phyloP scores from a whole-genome alignment of 345 rosid species.

The Euclidium syriacum region DNA sequence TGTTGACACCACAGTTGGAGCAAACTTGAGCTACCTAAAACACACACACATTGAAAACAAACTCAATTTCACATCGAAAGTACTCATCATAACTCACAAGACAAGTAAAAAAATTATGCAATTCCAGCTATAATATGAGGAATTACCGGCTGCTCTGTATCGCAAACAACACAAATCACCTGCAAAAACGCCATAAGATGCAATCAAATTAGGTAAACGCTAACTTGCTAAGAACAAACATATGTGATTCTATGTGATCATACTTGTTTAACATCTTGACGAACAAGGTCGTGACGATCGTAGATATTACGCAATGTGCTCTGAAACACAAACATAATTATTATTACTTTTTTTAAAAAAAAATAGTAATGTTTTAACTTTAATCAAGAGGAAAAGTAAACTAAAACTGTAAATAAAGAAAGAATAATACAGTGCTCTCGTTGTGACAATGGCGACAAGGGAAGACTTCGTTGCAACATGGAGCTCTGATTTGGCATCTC shows the following conservation, averaged over 20 bases:
- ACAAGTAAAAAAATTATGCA: not conserved
- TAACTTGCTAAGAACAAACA: not conserved
- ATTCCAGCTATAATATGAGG: conserved; percentile 12
- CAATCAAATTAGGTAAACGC: conserved; percentile 1
- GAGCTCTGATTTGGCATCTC: conserved; percentile 89
- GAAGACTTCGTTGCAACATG: conserved; percentile 91
- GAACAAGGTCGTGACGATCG: conserved; percentile 76
- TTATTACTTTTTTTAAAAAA: too few species aligned
- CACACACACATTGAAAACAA: not conserved
- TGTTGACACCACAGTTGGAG: conserved; percentile 91
- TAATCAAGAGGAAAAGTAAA: not conserved
- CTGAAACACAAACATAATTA: conserved; percentile 32
- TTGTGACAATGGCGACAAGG: conserved; percentile 95
- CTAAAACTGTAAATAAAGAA: not conserved
- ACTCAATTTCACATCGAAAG: conserved; percentile 4
- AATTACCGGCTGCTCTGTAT: conserved; percentile 93
- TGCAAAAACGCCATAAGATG: conserved; percentile 22
- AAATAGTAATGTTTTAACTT: not conserved
- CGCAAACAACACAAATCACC: conserved; percentile 92
- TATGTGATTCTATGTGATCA: conserved; percentile 4
- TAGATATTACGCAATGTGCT: conserved; percentile 49
- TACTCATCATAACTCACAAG: not conserved
- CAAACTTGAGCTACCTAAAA: conserved; percentile 71
- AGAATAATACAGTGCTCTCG: conserved; percentile 54
- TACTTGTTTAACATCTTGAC: conserved; percentile 79